Evolutionary conservation across 306 rosid species (phyloP).

Genomic region (Quercus robur): DNA sequence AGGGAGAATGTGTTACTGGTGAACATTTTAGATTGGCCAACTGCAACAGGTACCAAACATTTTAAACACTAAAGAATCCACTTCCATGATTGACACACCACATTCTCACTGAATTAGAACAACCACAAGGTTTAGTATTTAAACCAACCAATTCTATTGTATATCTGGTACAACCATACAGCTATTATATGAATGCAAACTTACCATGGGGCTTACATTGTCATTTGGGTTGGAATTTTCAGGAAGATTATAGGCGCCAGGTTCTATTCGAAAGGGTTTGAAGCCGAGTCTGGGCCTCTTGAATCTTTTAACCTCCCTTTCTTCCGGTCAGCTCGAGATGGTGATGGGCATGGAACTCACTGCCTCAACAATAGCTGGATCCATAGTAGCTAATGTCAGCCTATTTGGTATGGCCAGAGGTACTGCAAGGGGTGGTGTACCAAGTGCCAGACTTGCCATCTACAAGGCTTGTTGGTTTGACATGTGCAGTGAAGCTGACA

Average conservation of each 20-base stretch:
- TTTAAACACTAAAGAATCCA: neutral
- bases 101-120: neutral
- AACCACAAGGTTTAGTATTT: neutral
- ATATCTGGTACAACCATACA: neutral
- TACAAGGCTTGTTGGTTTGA: constrained; percentile 75
- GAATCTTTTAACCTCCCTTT: constrained; percentile 30
- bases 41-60: constrained; percentile 55
- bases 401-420: constrained; percentile 56
- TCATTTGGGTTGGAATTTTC: constrained; percentile 14
- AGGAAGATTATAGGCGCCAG: constrained; percentile 67
- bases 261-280: constrained; percentile 46
- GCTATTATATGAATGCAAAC: neutral
- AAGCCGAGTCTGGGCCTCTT: constrained; percentile 49
- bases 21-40: constrained; percentile 56
- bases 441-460: constrained; percentile 61
- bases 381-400: constrained; percentile 44
- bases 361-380: constrained; percentile 71
- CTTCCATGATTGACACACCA: neutral
- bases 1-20: constrained; percentile 64
- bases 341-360: constrained; percentile 75
- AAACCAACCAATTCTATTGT: neutral
- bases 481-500: constrained; percentile 50
- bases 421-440: constrained; percentile 68
- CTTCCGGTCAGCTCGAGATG: constrained; percentile 53
- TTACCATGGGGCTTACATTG: neutral